phyloP scores from a whole-genome alignment of 1,139 yeast genomes.

The Sugiyamaella grinbergsii region DNA sequence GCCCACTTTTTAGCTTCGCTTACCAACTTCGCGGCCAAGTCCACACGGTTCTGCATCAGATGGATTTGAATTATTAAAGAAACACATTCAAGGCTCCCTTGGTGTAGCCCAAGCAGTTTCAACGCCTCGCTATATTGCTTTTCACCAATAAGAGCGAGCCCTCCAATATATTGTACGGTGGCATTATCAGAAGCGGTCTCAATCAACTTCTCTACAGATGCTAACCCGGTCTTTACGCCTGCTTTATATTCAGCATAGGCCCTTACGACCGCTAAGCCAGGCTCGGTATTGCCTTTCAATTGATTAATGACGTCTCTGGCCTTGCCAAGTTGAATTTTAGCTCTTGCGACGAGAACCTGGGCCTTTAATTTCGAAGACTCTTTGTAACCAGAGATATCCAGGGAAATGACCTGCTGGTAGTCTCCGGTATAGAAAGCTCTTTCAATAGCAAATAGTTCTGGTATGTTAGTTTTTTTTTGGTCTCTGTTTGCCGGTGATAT shows the following conservation, averaged over 20 bases:
- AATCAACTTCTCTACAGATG: conserved; percentile 33
- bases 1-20: conserved; percentile 51
- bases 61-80: conserved; percentile 45
- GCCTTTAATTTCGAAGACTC: conserved; percentile 37
- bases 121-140: conserved; percentile 42
- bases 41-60: conserved; percentile 41
- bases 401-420: conserved; percentile 39
- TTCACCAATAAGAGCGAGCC: conserved; percentile 39
- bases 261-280: conserved; percentile 30
- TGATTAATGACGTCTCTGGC: conserved; percentile 38
- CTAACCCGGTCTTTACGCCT: conserved; percentile 26
- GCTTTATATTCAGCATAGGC: conserved; percentile 32
- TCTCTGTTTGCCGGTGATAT: too few relatives aligned
- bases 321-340: conserved; percentile 43
- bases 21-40: conserved; percentile 42
- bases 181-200: conserved; percentile 31
- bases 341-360: conserved; percentile 41
- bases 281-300: conserved; percentile 29
- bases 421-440: conserved; percentile 47
- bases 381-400: conserved; percentile 34
- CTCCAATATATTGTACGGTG: conserved; percentile 42
- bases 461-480: conserved; percentile 9
- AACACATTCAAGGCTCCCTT: conserved; percentile 43
- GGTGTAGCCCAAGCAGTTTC: conserved; percentile 36
- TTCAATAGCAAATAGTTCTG: conserved; percentile 43